Conservation (phyloP, 1,284 basidiomycete species). For the Cutaneotrichosporon cavernicola region DNA sequence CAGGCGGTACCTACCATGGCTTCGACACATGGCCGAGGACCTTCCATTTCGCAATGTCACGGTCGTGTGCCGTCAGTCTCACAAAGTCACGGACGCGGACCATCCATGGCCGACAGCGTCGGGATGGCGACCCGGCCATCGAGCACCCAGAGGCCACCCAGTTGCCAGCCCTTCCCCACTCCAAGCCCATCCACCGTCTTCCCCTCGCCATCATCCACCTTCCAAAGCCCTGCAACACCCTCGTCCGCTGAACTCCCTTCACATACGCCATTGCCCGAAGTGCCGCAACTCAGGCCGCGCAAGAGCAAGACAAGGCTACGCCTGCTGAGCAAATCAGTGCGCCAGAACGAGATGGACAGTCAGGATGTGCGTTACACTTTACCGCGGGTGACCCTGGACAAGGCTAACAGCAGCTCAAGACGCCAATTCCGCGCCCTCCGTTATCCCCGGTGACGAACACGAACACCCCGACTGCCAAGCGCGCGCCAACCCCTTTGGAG, state of each 20-base stretch:
- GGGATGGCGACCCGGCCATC: not conserved
- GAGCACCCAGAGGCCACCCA: not conserved
- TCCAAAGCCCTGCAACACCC: not conserved
- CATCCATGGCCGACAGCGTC: slow-evolving; percentile 5
- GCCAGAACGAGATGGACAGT: not conserved
- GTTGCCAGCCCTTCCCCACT: not conserved
- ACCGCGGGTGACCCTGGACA: not conserved
- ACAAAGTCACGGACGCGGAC: slow-evolving; percentile 1
- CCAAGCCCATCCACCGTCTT: not conserved
- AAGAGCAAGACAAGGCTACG: slow-evolving; percentile 16
- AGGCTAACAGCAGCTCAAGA: not conserved
- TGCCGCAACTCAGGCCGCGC: slow-evolving; percentile 8
- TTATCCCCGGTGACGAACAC: not conserved
- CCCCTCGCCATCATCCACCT: not conserved
- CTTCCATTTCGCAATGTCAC: not conserved
- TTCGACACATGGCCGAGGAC: not conserved
- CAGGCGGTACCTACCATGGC: not conserved
- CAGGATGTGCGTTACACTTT: slow-evolving; percentile 1
- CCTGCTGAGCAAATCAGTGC: slow-evolving; percentile 6
- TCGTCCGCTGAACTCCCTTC: not conserved
- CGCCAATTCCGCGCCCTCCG: not conserved
- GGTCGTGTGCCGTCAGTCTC: not conserved
- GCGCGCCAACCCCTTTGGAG: not conserved
- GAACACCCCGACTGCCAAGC: not conserved
- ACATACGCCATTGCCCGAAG: not conserved